Evolutionary conservation across 495 filamentous ascomycete genomes (phyloP), one percentile per base, ranked within the genome.

Genomic region (Neurospora sp.): DNA sequence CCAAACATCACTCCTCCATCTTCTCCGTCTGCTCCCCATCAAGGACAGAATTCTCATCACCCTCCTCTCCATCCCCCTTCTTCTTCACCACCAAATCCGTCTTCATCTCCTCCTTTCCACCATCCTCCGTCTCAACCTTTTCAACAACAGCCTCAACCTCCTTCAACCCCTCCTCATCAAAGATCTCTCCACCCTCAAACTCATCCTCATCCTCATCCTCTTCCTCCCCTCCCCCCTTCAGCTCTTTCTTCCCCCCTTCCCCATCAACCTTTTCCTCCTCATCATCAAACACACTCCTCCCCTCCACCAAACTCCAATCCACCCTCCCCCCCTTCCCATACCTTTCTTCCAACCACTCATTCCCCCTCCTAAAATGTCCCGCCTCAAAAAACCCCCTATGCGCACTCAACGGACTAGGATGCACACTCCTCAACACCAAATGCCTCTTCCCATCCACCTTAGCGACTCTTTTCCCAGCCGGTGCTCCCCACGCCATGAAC

Each of bases 341-440:
- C 71, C 90, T 83, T 74, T 76, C 71, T 85, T 1, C 85, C 40
- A 99, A 84, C 95, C 96, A 99, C 77, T 94, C 92, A 78, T 99
- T 98, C 72, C 93, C 91, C 82, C 90, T 89, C 76, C 86, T 90
- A 81, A 97, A 99, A 83, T 98, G 96, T 0, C 90, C 90, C 74
- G 93, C 95, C 70, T 90, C 88, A 77, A 96, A 94, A 84, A 93
- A 99, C 40, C 96, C 96, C 40, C 86, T 83, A 10, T 79, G 76
- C 3, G 96, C 96, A 82, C 92, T 94, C 73, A 97, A 79, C 62
- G 96, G 96, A 82, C 93, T 97, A 3, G 96, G 96, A 85, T 99
- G 96, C 71, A 92, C 93, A 75, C 89, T 91, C 84, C 91, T 88
- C 74, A 99, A 82, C 69, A 99, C 91, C 37, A 88, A 86, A 83